phyloP scores from a whole-genome alignment of 768 basidiomycete species.

The Pleurotus sapidus region DNA sequence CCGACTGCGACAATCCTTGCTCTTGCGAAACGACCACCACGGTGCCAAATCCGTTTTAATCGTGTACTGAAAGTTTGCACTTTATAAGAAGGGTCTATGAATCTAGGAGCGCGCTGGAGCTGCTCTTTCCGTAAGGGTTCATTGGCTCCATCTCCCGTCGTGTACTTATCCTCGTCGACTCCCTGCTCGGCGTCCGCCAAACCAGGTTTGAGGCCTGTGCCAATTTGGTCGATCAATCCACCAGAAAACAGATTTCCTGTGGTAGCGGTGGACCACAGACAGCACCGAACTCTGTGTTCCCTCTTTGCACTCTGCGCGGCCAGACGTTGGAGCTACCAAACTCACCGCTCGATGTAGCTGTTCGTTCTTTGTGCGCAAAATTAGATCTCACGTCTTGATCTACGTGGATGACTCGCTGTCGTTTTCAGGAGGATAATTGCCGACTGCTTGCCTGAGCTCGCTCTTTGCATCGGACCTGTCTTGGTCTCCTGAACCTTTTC shows the following conservation, averaged over 20 bases:
- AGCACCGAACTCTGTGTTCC: neutral
- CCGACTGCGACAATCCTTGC: no score
- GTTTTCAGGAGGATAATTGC: no score
- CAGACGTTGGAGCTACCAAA: neutral
- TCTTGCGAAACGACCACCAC: no score
- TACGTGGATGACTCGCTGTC: no score
- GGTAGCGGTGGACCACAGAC: neutral
- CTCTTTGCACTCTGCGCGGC: neutral
- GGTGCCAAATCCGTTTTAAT: no score
- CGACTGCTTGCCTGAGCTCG: no score
- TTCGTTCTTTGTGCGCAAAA: neutral
- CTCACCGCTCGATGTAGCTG: neutral
- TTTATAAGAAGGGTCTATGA: no score
- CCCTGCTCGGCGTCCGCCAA: neutral
- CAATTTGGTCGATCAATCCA: neutral
- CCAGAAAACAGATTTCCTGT: neutral
- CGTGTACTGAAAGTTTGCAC: no score
- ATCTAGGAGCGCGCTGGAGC: neutral
- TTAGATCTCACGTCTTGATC: no score
- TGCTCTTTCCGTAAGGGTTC: constrained; percentile 2
- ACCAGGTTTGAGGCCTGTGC: neutral
- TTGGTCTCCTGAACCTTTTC: no score
- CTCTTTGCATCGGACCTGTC: no score
- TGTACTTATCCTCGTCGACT: neutral
- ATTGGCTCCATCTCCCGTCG: neutral